These are phyloP conservation scores for Schizosaccharomyces osmophilus DNA, from an alignment of 805 yeast species.

Conservation along the genomic window DNA sequence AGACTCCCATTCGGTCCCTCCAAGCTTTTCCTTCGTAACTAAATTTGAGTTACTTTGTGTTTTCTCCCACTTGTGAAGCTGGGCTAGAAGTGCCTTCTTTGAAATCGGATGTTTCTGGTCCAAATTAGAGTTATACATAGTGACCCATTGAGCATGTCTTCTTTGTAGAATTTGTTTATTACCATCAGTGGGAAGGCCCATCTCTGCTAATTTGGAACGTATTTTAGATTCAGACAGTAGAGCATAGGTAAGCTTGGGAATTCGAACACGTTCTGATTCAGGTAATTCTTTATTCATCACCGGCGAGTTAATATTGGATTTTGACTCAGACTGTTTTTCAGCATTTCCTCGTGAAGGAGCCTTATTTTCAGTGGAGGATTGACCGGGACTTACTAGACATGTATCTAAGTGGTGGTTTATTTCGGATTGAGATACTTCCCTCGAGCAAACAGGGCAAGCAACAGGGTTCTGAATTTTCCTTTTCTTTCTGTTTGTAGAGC, in stretches of 20 bases:
- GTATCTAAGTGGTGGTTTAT: not conserved
- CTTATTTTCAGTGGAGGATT: not conserved
- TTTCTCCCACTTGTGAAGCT: conserved; percentile 44
- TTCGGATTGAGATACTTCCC: not conserved
- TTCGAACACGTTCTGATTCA: conserved; percentile 13
- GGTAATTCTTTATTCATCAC: conserved; percentile 6
- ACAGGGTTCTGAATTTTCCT: not conserved
- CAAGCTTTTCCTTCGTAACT: not conserved
- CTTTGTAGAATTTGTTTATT: conserved; percentile 36
- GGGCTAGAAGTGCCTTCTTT: conserved; percentile 28
- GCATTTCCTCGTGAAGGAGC: not conserved
- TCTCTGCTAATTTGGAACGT: conserved; percentile 29
- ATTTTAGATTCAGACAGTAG: conserved; percentile 34
- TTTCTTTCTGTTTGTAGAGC: not conserved
- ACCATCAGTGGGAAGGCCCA: conserved; percentile 39
- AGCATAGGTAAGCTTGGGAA: conserved; percentile 42
- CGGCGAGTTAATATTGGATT: not conserved
- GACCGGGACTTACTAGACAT: not conserved
- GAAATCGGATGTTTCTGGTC: conserved; percentile 45
- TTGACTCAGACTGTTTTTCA: not conserved
- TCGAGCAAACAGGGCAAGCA: not conserved
- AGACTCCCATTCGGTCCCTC: conserved; percentile 7
- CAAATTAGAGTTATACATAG: conserved; percentile 56
- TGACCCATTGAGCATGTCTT: conserved; percentile 53
- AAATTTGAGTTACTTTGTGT: conserved; percentile 6